Evolutionary conservation across 2,329 filamentous ascomycete genomes (phyloP), one percentile per base, ranked within the genome.

Genomic region (Scopulariopsis brevicaulis): DNA sequence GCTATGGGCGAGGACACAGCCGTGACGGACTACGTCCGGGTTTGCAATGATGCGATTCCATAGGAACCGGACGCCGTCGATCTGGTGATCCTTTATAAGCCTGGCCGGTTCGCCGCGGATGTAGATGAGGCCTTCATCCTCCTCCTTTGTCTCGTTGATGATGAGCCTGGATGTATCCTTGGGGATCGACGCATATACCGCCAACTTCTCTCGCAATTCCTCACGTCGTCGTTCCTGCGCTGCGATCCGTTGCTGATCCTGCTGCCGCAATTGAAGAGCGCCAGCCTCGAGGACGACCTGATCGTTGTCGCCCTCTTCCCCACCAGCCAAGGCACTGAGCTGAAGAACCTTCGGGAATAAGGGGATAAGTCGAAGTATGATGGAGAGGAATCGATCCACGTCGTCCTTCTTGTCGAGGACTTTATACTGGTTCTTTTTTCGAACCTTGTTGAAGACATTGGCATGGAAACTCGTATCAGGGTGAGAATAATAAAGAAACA

Each of bases 1-100:
- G 0, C 89, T 90, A 68, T 96, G 91, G 6, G 91, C 88, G 22
- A 96, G 76, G 14, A 96, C 77, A 66, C 89, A 95, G 2, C 91
- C 91, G 69, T 91, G 85, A 20, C 78, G 77, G 5, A 75, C 73
- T 4, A 77, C 73, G 1, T 74, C 68, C 18, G 20, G 20, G 58
- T 84, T 79, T 35, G 79, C 77, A 6, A 93, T 81, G 52, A 96
- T 74, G 62, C 93, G 87, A 63, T 90, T 85, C 90, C 92, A 96
- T 76, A 96, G 81, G 70, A 96, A 96, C 12, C 86, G 85, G 22
- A 96, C 83, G 1, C 92, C 92, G 1, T 83, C 77, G 53, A 95
- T 76, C 66, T 96, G 92, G 69, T 96, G 90, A 10, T 83, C 76
- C 64, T 94, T 93, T 61, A 96, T 88, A 6, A 73, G 75, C 8